Evolutionary conservation across 1,284 basidiomycete genomes (phyloP).

Genomic region (Takashimella tepidaria): DNA sequence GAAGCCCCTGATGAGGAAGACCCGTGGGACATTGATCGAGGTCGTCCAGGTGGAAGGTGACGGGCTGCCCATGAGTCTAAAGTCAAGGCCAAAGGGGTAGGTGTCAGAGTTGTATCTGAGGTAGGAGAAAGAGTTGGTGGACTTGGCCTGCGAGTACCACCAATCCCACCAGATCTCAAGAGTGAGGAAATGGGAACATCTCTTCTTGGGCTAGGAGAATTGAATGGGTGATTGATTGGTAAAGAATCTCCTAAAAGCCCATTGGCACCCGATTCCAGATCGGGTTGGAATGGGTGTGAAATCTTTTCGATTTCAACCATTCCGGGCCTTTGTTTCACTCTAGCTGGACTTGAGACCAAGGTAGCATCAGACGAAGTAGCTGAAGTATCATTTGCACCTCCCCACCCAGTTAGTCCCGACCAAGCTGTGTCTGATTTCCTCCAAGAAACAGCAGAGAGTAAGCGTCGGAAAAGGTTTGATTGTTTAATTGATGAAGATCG

Average conservation of each 20-base stretch:
- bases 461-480: not conserved
- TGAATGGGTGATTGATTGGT: not conserved
- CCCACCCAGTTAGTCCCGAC: not conserved
- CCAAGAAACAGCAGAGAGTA: not conserved
- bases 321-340: not conserved
- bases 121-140: not conserved
- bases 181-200: not conserved
- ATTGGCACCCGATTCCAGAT: not conserved
- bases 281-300: not conserved
- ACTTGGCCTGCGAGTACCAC: not conserved
- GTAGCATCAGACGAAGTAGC: not conserved
- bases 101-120: not conserved
- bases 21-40: slow-evolving; percentile 16
- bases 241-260: not conserved
- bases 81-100: not conserved
- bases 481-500: not conserved
- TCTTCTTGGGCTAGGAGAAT: not conserved
- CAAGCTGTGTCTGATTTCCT: not conserved
- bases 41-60: slow-evolving; percentile 6
- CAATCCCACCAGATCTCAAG: no score
- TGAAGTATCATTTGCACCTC: no score
- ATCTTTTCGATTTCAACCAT: not conserved
- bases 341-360: not conserved
- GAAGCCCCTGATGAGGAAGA: not conserved
- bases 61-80: not conserved